Evolutionary conservation across 2,329 filamentous ascomycete genomes (phyloP).

Genomic region (Arthrobotrys conoides): DNA sequence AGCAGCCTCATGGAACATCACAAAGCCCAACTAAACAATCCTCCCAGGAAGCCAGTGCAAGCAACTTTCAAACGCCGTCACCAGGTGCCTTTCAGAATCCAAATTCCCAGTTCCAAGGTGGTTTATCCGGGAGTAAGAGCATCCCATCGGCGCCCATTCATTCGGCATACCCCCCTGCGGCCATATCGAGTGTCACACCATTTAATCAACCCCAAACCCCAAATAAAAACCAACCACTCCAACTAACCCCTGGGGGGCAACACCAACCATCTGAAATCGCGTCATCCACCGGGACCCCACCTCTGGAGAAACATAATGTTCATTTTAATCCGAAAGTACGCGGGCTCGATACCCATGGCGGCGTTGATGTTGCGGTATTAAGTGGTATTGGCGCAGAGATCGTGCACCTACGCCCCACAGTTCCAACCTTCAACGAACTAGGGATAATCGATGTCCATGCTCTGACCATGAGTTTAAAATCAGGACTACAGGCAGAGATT

Average conservation of each 20-base stretch:
- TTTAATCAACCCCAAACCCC: slow-evolving; percentile 67
- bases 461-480: slow-evolving; percentile 88
- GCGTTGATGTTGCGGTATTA: slow-evolving; percentile 78
- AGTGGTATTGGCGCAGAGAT: slow-evolving; percentile 77
- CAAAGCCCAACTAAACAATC: slow-evolving; percentile 60
- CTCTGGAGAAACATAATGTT: slow-evolving; percentile 61
- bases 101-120: slow-evolving; percentile 30
- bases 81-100: slow-evolving; percentile 30
- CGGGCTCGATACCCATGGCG: slow-evolving; percentile 76
- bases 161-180: slow-evolving; percentile 35
- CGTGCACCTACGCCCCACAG: slow-evolving; percentile 78
- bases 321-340: slow-evolving; percentile 69
- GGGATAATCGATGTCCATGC: slow-evolving; percentile 92
- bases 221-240: slow-evolving; percentile 47
- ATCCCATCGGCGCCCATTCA: slow-evolving; percentile 18
- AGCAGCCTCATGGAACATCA: slow-evolving; percentile 60
- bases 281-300: slow-evolving; percentile 38
- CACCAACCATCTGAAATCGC: slow-evolving; percentile 34
- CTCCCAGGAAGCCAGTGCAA: slow-evolving; percentile 50
- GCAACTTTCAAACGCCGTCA: slow-evolving; percentile 13
- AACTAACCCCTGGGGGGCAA: slow-evolving; percentile 16
- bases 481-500: slow-evolving; percentile 90
- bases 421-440: slow-evolving; percentile 81
- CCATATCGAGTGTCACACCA: background rate
- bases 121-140: slow-evolving; percentile 20